phyloP scores from a whole-genome alignment of 2,329 filamentous ascomycete genomes.

The Pseudomassariella vexata region DNA sequence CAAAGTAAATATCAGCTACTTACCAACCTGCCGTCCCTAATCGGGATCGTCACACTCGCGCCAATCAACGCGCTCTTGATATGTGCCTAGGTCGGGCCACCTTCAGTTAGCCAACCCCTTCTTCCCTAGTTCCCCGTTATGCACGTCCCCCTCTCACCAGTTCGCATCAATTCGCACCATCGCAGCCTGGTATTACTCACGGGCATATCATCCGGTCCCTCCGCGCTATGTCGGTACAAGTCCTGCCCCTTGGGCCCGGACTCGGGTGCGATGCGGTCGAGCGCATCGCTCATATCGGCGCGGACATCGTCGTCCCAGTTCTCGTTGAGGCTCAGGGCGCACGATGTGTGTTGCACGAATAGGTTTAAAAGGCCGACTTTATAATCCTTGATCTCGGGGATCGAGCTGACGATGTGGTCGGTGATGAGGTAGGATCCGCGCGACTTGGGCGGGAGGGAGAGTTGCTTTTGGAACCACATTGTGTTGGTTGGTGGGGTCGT shows the following conservation, averaged over 20 bases:
- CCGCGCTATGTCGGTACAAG: slow-evolving; percentile 80
- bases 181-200: slow-evolving; percentile 35
- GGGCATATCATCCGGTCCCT: slow-evolving; percentile 93
- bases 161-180: not conserved
- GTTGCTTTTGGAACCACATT: slow-evolving; percentile 79
- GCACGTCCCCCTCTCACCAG: slow-evolving; percentile 1
- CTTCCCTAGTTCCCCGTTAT: not conserved
- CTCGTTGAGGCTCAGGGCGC: slow-evolving; percentile 87
- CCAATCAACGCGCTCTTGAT: slow-evolving; percentile 89
- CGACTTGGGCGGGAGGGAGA: slow-evolving; percentile 69
- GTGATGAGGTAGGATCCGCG: slow-evolving; percentile 90
- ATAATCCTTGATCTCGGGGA: slow-evolving; percentile 79
- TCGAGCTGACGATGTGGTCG: slow-evolving; percentile 59
- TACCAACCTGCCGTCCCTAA: slow-evolving; percentile 75
- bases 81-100: slow-evolving; percentile 58
- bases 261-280: slow-evolving; percentile 84
- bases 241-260: slow-evolving; percentile 63
- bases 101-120: slow-evolving; percentile 2
- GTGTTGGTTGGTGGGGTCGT: slow-evolving; percentile 30
- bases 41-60: slow-evolving; percentile 84
- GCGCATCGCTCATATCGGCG: slow-evolving; percentile 85
- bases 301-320: slow-evolving; percentile 84
- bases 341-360: slow-evolving; percentile 93
- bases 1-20: slow-evolving; percentile 17
- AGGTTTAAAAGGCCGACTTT: slow-evolving; percentile 82